Conservation (phyloP, 768 basidiomycete genomes). For the Lyophyllum decastes region DNA sequence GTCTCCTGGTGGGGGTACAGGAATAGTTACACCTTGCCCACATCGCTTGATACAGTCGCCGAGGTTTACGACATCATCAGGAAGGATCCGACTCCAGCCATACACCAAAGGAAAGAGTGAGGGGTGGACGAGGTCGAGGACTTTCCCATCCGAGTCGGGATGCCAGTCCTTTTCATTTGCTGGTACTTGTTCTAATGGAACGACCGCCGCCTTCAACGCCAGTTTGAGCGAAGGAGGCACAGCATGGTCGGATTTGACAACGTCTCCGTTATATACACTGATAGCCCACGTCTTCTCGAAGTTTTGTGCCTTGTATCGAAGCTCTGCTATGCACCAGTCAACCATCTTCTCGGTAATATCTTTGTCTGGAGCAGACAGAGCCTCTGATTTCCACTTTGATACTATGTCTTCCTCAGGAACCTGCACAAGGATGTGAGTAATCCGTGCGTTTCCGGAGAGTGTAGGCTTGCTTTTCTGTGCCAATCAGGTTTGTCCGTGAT, state of each 20-base stretch:
- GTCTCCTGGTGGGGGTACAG: conserved; percentile 5
- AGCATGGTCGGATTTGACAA: conserved; percentile 27
- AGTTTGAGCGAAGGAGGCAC: conserved; percentile 19
- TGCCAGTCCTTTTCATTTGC: conserved; percentile 41
- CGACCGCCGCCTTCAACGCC: conserved; percentile 18
- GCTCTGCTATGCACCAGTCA: conserved; percentile 19
- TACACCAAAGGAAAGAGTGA: conserved; percentile 38
- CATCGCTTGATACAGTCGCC: conserved; percentile 14
- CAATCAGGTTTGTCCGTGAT: conserved; percentile 28
- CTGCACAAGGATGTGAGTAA: no score
- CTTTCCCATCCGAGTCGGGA: conserved; percentile 36
- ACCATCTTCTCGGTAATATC: conserved; percentile 10
- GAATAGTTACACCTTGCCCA: conserved; percentile 14
- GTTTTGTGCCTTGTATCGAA: conserved; percentile 14
- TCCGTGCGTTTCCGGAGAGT: no score
- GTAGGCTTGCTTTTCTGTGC: conserved; percentile 16
- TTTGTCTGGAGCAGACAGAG: neutral
- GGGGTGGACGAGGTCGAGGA: conserved; percentile 45
- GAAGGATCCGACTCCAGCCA: conserved; percentile 23
- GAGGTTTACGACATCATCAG: conserved; percentile 4
- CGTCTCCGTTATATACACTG: conserved; percentile 18
- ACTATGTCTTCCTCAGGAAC: neutral
- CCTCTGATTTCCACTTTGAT: neutral
- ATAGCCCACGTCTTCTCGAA: conserved; percentile 15
- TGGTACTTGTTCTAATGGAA: conserved; percentile 32